These are phyloP conservation scores for Apiotrichum brassicae DNA, from an alignment of 1,284 basidiomycete genomes.

Conservation along the genomic window DNA sequence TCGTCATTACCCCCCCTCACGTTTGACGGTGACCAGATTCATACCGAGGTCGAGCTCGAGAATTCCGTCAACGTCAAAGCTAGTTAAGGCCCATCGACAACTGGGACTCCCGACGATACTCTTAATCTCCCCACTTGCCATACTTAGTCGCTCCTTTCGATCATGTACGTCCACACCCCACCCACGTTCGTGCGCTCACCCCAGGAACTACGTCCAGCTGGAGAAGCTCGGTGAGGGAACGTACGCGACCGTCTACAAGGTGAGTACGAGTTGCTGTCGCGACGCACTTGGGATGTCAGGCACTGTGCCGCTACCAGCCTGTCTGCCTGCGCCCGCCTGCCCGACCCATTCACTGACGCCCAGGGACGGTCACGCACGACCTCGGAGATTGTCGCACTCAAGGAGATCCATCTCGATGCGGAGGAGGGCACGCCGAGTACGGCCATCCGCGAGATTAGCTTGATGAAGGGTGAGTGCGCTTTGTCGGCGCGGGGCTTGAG, in stretches of 20 bases:
- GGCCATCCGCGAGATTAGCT: slow-evolving; percentile 93
- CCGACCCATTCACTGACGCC: background rate
- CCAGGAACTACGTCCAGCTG: slow-evolving; percentile 56
- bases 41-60: too few species aligned
- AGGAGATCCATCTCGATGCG: slow-evolving; percentile 97
- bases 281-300: too few species aligned
- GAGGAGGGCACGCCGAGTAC: slow-evolving; percentile 98
- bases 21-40: too few species aligned
- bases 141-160: too few species aligned
- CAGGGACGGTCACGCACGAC: slow-evolving; percentile 63
- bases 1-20: too few species aligned
- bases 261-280: too few species aligned
- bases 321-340: background rate
- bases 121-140: too few species aligned
- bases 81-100: too few species aligned
- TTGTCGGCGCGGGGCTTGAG: too few species aligned
- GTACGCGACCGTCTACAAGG: slow-evolving; percentile 82
- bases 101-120: too few species aligned
- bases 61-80: too few species aligned
- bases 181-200: background rate
- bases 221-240: slow-evolving; percentile 67
- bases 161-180: background rate
- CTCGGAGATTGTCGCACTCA: slow-evolving; percentile 74
- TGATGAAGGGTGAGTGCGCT: slow-evolving; percentile 65
- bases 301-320: too few species aligned